Evolutionary conservation across 805 yeast genomes (phyloP).

Genomic region (Myxozyma geophila): DNA sequence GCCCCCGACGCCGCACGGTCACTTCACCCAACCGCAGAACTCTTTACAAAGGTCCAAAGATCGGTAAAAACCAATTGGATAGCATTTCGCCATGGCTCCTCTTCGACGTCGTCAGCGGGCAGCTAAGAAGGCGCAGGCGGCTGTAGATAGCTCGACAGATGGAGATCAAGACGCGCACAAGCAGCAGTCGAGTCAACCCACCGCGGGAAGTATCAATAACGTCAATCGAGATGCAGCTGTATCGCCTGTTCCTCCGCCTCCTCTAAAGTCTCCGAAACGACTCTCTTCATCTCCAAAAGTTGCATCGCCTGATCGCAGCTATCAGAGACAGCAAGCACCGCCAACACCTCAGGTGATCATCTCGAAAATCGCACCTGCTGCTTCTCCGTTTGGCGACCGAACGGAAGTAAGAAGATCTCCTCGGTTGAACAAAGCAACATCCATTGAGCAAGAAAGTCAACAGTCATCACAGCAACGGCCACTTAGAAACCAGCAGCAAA

Average conservation of each 20-base stretch:
- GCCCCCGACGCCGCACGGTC: background rate
- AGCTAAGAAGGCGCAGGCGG: background rate
- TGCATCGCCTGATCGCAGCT: background rate
- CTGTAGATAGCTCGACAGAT: background rate
- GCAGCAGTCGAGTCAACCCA: background rate
- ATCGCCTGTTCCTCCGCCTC: background rate
- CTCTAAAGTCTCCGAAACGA: constrained; percentile 2
- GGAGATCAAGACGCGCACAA: background rate
- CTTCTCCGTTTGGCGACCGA: constrained; percentile 1
- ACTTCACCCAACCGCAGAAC: background rate
- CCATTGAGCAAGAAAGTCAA: background rate
- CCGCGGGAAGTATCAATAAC: background rate
- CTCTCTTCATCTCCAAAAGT: background rate
- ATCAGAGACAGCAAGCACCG: background rate
- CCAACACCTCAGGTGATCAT: background rate
- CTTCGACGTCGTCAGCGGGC: constrained; percentile 19
- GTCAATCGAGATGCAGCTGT: background rate
- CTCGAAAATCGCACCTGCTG: constrained; percentile 1
- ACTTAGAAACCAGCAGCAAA: background rate
- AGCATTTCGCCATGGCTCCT: constrained; percentile 9
- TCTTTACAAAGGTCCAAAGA: background rate
- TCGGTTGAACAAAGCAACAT: background rate
- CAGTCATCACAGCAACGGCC: background rate
- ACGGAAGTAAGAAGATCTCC: constrained; percentile 19
- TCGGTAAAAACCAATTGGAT: background rate